A percentile compares a stretch with the other conserved stretches of the same genome.
Evolutionary conservation across 164 flowering plant species (phyloP).

Genomic region (Chloranthus sessilifolius): DNA sequence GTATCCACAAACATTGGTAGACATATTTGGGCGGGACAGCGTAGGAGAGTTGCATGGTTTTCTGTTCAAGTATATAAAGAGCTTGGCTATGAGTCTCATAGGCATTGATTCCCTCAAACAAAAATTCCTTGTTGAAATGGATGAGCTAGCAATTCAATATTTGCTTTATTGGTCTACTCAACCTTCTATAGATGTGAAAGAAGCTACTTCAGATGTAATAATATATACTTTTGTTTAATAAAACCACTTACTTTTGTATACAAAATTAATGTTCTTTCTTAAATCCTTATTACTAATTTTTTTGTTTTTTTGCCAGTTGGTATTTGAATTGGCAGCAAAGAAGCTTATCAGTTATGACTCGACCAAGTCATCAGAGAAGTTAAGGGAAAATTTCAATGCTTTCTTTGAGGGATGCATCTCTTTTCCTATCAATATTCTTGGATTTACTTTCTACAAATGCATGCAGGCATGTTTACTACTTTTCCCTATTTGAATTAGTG

Average conservation of each 20-base stretch:
- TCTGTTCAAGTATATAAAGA: conserved; percentile 29
- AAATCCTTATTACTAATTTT: neutral
- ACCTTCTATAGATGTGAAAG: conserved; percentile 20
- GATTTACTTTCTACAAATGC: too few relatives aligned
- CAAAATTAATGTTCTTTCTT: too few relatives aligned
- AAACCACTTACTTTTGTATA: too few relatives aligned
- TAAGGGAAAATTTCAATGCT: too few relatives aligned
- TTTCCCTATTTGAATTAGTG: too few relatives aligned
- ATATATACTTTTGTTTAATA: too few relatives aligned
- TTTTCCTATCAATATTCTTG: too few relatives aligned
- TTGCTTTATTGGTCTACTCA: conserved; percentile 17
- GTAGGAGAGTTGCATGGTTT: conserved; percentile 20
- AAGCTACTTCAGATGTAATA: conserved; percentile 24
- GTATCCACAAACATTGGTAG: conserved; percentile 24
- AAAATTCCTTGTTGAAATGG: conserved; percentile 24
- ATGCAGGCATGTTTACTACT: neutral
- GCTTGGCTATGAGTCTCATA: conserved; percentile 22
- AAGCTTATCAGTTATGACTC: too few relatives aligned
- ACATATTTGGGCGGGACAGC: conserved; percentile 17
- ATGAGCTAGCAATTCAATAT: conserved; percentile 2
- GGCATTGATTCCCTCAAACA: conserved; percentile 24
- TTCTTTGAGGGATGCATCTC: too few relatives aligned
- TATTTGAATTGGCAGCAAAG: too few relatives aligned
- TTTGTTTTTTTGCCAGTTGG: neutral
- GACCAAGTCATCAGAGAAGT: too few relatives aligned